A percentile compares a stretch with the other conserved stretches of the same genome.
These are phyloP conservation scores for Chlamydomonas sp. DNA, from an alignment of 139 green algal species.

Conservation along the genomic window DNA sequence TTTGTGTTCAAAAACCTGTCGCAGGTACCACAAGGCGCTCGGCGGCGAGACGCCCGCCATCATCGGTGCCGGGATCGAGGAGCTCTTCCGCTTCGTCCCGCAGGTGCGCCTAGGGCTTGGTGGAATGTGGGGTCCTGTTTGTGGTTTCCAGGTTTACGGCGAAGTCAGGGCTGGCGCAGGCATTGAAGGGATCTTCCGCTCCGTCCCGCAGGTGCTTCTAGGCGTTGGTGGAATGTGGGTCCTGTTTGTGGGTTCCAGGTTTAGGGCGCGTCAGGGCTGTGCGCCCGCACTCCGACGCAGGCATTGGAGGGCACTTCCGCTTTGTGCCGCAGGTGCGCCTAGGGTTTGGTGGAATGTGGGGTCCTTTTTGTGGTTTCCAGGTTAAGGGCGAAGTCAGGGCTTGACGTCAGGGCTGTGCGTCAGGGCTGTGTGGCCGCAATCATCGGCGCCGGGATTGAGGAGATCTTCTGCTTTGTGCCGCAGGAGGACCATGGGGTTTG, in stretches of 20 bases:
- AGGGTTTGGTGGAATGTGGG: not conserved
- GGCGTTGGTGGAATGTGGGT: no score
- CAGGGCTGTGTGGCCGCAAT: no score
- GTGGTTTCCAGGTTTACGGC: slow-evolving; percentile 53
- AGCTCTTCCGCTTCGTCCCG: slow-evolving; percentile 68
- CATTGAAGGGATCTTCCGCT: no score
- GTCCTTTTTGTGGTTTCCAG: slow-evolving; percentile 13
- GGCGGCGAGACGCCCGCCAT: slow-evolving; percentile 67
- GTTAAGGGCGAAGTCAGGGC: no score
- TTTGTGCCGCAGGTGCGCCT: slow-evolving; percentile 24
- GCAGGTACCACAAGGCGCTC: slow-evolving; percentile 40
- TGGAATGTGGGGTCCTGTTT: not conserved
- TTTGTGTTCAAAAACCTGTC: no score
- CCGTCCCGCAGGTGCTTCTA: no score
- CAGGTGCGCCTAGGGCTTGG: slow-evolving; percentile 9
- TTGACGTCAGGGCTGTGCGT: no score
- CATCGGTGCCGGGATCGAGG: slow-evolving; percentile 77
- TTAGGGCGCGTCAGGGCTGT: slow-evolving; percentile 65
- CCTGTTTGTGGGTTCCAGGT: no score
- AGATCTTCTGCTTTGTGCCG: no score
- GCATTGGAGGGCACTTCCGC: slow-evolving; percentile 86
- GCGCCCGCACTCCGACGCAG: slow-evolving; percentile 58
- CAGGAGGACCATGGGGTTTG: no score
- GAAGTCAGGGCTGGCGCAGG: no score
- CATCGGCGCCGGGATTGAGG: no score